Base-by-base conservation (phyloP, 139 green algal genomes). In the Chlamydomonas schloesseri region DNA sequence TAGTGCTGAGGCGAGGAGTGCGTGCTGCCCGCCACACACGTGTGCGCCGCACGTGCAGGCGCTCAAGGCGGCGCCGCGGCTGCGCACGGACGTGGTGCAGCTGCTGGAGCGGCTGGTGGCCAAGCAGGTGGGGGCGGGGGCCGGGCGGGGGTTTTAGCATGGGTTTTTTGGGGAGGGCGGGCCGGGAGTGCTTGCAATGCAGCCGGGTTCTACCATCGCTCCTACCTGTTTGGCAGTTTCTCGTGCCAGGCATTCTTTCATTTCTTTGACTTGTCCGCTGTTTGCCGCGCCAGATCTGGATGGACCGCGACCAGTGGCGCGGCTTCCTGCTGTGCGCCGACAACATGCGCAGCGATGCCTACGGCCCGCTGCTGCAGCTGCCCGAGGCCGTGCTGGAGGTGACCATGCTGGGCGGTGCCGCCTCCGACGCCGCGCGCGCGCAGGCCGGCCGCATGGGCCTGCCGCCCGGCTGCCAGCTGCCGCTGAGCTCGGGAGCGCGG, bases 211-310 rank as follows among this genome's bases (percentile, higher is more conserved):
- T n/a, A n/a, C n/a, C n/a, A n/a, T n/a, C n/a, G n/a, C n/a, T n/a
- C n/a, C n/a, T n/a, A n/a, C n/a, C n/a, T n/a, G n/a, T n/a, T n/a
- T n/a, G n/a, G n/a, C n/a, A n/a, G n/a, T n/a, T n/a, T n/a, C n/a
- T n/a, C n/a, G n/a, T n/a, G n/a, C n/a, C n/a, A n/a, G n/a, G n/a
- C n/a, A n/a, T n/a, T n/a, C n/a, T n/a, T n/a, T n/a, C n/a, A n/a
- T n/a, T n/a, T n/a, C n/a, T n/a, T n/a, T n/a, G n/a, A n/a, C n/a
- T n/a, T n/a, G n/a, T n/a, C n/a, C n/a, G n/a, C n/a, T n/a, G n/a
- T n/a, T n/a, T n/a, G n/a, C n/a, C n/a, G n/a, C n/a, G n/a, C 13
- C 91, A 95, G 82, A 83, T 97, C 33, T 97, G 95, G 95, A 88
- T 76, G 23, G 89, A 97, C 60, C 37, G 42, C 20, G 74, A 88